A percentile compares a stretch with the other conserved stretches of the same genome.
Evolutionary conservation across 805 yeast genomes (phyloP).

Genomic region (Sugiyamaella mastotermitis): DNA sequence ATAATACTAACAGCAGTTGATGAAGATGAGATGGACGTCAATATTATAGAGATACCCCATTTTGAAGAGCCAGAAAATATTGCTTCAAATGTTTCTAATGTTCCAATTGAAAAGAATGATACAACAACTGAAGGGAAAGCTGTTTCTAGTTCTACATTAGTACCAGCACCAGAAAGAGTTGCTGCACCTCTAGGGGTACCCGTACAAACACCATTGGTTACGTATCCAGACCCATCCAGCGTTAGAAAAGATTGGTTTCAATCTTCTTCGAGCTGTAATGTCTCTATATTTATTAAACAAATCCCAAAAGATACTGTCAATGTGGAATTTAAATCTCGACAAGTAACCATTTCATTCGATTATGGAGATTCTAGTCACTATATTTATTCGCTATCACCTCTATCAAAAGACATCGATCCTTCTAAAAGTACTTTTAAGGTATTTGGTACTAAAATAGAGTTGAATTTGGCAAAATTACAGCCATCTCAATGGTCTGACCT

Average conservation of each 20-base stretch:
- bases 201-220: conserved; percentile 1
- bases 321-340: conserved; percentile 32
- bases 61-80: neutral
- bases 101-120: conserved; percentile 1
- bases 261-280: conserved; percentile 45
- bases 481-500: conserved; percentile 16
- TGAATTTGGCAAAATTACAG: conserved; percentile 46
- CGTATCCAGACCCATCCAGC: conserved; percentile 18
- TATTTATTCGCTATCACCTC: conserved; percentile 51
- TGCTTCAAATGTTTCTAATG: too few relatives aligned
- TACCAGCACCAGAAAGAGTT: neutral
- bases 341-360: conserved; percentile 15
- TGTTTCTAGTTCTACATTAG: conserved; percentile 1
- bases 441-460: conserved; percentile 69
- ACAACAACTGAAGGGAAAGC: neutral
- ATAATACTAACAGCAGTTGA: conserved; percentile 1
- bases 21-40: conserved; percentile 2
- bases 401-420: conserved; percentile 47
- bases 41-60: neutral
- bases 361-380: conserved; percentile 36
- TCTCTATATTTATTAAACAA: conserved; percentile 66
- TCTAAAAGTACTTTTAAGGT: conserved; percentile 42
- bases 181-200: conserved; percentile 7
- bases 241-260: conserved; percentile 72
- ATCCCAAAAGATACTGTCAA: conserved; percentile 46